Evolutionary conservation across 164 flowering plant genomes (phyloP).

Genomic region (Saururus chinensis): DNA sequence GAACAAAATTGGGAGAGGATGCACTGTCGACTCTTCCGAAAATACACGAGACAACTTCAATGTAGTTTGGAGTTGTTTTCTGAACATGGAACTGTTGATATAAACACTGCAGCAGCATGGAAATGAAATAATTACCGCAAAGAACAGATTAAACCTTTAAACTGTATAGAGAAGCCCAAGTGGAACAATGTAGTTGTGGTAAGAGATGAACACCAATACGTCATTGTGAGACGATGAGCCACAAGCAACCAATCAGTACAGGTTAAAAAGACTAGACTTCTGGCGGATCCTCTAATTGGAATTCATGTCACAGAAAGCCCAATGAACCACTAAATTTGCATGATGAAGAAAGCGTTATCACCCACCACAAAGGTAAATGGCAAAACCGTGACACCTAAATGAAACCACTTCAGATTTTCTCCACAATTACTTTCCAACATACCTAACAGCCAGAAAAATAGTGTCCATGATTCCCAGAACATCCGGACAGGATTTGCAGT

Average conservation of each 20-base stretch:
- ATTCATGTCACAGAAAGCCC: not conserved
- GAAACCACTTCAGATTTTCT: not conserved
- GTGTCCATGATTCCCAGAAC: conserved; percentile 76
- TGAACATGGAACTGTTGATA: conserved; percentile 74
- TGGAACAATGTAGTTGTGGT: not conserved
- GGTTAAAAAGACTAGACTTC: no score
- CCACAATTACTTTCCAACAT: conserved; percentile 4
- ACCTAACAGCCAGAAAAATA: conserved; percentile 66
- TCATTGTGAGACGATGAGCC: not conserved
- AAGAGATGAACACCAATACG: not conserved
- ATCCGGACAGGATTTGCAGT: conserved; percentile 62
- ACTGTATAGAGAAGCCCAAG: not conserved
- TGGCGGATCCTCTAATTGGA: no score
- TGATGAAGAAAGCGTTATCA: no score
- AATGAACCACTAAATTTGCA: no score
- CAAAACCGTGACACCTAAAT: not conserved
- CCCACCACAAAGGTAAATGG: not conserved
- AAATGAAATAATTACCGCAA: no score
- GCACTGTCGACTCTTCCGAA: conserved; percentile 54
- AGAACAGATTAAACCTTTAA: not conserved
- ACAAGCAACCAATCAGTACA: not conserved
- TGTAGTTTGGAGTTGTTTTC: conserved; percentile 45
- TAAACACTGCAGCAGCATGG: conserved; percentile 55
- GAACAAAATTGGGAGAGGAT: conserved; percentile 82
- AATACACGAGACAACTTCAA: conserved; percentile 42